Conservation (phyloP, 2,329 filamentous ascomycete genomes). For the Penicillium sp. region DNA sequence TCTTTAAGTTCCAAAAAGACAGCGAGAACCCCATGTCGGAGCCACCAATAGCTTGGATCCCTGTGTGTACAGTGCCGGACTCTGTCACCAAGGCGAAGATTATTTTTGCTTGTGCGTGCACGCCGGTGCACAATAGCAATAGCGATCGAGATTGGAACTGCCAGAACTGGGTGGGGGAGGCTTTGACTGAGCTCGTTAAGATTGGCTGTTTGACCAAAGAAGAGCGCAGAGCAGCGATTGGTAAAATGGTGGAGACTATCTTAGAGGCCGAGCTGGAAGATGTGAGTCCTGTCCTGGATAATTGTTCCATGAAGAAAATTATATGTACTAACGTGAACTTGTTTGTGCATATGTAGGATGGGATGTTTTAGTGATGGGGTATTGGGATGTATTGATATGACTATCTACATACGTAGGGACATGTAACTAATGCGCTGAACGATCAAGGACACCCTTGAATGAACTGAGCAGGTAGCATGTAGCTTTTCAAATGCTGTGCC, state of each 20-base stretch:
- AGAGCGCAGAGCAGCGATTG: constrained; percentile 18
- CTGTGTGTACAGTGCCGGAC: constrained; percentile 13
- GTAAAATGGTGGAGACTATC: constrained; percentile 23
- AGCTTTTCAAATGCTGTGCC: too few species aligned
- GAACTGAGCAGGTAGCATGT: too few species aligned
- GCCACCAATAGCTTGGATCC: constrained; percentile 12
- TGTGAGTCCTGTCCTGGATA: not conserved
- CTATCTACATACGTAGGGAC: too few species aligned
- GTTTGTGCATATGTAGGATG: not conserved
- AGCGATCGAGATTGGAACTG: constrained; percentile 26
- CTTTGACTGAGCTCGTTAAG: constrained; percentile 18
- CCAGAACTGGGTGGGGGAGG: constrained; percentile 29
- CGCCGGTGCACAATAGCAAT: constrained; percentile 19
- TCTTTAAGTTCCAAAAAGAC: constrained; percentile 19
- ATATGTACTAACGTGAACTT: not conserved
- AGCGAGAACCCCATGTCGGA: constrained; percentile 5
- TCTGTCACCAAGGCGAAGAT: constrained; percentile 12
- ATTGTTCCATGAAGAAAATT: not conserved
- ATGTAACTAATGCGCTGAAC: too few species aligned
- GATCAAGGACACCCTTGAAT: too few species aligned
- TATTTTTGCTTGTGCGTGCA: constrained; percentile 14
- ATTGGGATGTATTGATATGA: too few species aligned
- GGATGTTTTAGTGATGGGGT: not conserved
- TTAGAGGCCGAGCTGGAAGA: constrained; percentile 21
- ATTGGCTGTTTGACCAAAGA: constrained; percentile 15